These are phyloP conservation scores for Protomyces inundatus DNA, from an alignment of 1,139 yeast genomes.

Conservation along the genomic window DNA sequence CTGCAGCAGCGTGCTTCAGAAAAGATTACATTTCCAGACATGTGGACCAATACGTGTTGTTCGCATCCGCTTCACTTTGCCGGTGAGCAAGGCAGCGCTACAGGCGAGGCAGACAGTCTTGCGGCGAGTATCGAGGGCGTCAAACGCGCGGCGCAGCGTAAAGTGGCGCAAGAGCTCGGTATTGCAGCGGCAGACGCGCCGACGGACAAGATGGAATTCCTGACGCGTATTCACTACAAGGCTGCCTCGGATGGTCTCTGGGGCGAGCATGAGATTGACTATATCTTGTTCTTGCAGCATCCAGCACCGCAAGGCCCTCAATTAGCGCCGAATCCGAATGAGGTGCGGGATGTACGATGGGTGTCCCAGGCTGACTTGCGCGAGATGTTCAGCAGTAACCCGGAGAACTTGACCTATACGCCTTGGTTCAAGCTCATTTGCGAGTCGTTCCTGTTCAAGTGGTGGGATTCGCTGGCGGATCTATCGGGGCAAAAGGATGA, in stretches of 20 bases:
- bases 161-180: conserved; percentile 88
- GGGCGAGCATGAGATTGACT: conserved; percentile 99
- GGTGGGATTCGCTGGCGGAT: conserved; percentile 80
- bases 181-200: conserved; percentile 59
- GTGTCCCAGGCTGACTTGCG: conserved; percentile 64
- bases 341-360: conserved; percentile 74
- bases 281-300: conserved; percentile 72
- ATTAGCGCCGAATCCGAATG: conserved; percentile 48
- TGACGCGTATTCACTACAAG: conserved; percentile 91
- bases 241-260: conserved; percentile 79
- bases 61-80: conserved; percentile 90
- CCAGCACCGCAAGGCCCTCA: conserved; percentile 49
- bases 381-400: conserved; percentile 64
- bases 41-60: conserved; percentile 97
- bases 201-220: conserved; percentile 62
- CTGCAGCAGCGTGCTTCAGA: conserved; percentile 94
- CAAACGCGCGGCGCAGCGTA: conserved; percentile 83
- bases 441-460: conserved; percentile 77
- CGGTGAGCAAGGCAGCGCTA: conserved; percentile 60
- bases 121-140: conserved; percentile 68
- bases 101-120: conserved; percentile 38
- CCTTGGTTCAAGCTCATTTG: conserved; percentile 98
- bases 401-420: conserved; percentile 58
- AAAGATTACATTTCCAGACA: conserved; percentile 86
- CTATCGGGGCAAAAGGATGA: conserved; percentile 44